Evolutionary conservation across 306 rosid genomes (phyloP), one percentile per base, ranked within the genome.

Genomic region (Dalbergia oliveri): DNA sequence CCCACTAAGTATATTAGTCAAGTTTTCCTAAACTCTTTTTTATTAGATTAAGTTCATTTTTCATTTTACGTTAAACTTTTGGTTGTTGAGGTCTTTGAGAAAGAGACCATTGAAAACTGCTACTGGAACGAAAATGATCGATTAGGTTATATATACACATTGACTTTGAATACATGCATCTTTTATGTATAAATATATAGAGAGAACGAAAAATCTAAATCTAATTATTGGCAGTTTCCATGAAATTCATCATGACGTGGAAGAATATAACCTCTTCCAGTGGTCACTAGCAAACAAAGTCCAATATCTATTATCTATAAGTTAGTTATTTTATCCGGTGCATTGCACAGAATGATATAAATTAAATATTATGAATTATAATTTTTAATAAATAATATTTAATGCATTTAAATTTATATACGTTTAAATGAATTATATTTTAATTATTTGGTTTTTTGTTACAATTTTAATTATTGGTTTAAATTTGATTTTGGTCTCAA

Each of bases 161-260:
- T 47, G 12, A 47, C 14, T 3, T 9, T 3, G 53, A 8, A 44
- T 5, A 37, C 6, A 37, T 37, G 7, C 6, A 37, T 26, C 31
- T 26, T 26, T 26, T 5, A 37, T 37, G 7, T 5, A 13, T 14
- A 57, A 18, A 19, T 57, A 57, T 19, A 57, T 4, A 0, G 8
- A 47, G 3, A 63, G 14, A 34, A 45, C 31, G 31, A 2, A 26
- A 26, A 26, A 0, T 26, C 31, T 26, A 73, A 72, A 66, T 78
- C 75, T 74, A 81, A 51, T 34, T 73, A 71, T 13, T 19, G n/a
- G 62, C 51, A 73, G 18, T 60, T 74, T 80, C 85, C 12, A 5
- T 44, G 77, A 65, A 64, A 78, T 49, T 26, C 31, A 26, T 80
- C 15, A 18, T 37, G 70, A 11, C n/a, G 19, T 31, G 37, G 60